Base-by-base conservation (phyloP, 805 yeast genomes). In the Suhomyces canberraensis region DNA sequence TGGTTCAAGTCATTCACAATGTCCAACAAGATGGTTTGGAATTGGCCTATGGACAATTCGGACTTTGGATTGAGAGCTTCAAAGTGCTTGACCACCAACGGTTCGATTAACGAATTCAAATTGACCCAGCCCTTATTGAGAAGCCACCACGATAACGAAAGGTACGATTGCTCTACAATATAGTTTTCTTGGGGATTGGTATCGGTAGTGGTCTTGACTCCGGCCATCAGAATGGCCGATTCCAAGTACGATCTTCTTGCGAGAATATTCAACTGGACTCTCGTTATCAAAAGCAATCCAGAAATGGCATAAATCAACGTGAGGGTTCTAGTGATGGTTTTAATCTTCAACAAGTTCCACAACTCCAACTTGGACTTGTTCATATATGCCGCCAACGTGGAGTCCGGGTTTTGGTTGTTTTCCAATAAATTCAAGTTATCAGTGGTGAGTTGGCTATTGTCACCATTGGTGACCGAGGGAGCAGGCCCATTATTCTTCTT, bases 71-170 rank as follows among this genome's bases (percentile, higher is more conserved):
- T 81, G 19, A 85, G 64, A 8, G 69, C 71, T 8, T 66, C 73
- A 55, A 88, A 87, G 16, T 78, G 79, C 21, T 67, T 69, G 20
- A 66, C 69, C 3, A 91, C 90, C 3, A 75, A 64, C 1, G 58
- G 53, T 49, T 78, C 77, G 19, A 87, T 76, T 15, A 71, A 60
- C 19, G 68, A 61, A 16, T 76, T 69, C 24, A 86, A 62, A 22
- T 69, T 64, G 16, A 70, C 50, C 89, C 93, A 88, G 0, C 98
- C 98, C 45, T 80, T 77, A 58, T 91, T 89, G 34, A 91, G 67
- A 31, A 91, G 60, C 96, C 96, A 91, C 96, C 97, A 91, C 42
- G 90, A 82, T 44, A 88, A 75, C 0, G 95, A 83, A 31, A 91
- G 68, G 55, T 84, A 91, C 34, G 88, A 83, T 50, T 93, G 91